Evolutionary conservation across 2,329 filamentous ascomycete species (phyloP).

Genomic region (Pyricularia sp.): DNA sequence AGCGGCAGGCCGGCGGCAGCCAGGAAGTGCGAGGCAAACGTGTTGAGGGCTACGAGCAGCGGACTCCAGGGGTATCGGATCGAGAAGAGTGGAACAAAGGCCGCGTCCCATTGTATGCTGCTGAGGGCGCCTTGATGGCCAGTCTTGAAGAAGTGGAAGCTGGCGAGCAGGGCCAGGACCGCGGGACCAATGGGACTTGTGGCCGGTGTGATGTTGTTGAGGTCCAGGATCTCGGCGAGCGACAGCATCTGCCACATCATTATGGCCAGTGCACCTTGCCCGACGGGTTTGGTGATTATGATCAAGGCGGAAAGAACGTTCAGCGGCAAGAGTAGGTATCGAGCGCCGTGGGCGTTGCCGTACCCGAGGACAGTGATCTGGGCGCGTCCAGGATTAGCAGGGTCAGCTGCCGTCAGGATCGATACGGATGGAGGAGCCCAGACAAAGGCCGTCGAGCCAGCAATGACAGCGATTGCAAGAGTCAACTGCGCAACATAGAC

Average conservation of each 20-base stretch:
- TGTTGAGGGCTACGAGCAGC: conserved; percentile 69
- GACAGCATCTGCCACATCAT: conserved; percentile 83
- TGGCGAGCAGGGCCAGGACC: conserved; percentile 75
- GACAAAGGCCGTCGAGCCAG: conserved; percentile 71
- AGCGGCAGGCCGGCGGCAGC: conserved; percentile 70
- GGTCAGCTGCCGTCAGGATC: conserved; percentile 42
- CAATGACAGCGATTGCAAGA: conserved; percentile 67
- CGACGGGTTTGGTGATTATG: conserved; percentile 88
- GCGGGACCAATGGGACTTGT: conserved; percentile 73
- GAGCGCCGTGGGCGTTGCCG: conserved; percentile 81
- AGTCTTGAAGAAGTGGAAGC: conserved; percentile 95
- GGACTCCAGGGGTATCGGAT: conserved; percentile 86
- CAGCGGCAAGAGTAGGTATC: conserved; percentile 72
- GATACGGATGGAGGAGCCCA: conserved; percentile 78
- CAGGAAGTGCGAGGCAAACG: conserved; percentile 78
- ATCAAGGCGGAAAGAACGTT: conserved; percentile 67
- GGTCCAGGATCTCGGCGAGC: conserved; percentile 50
- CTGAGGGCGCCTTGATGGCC: conserved; percentile 83
- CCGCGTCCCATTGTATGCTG: conserved; percentile 90
- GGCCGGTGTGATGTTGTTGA: conserved; percentile 34
- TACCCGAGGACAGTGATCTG: conserved; percentile 77
- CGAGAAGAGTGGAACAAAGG: conserved; percentile 75
- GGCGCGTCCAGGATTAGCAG: conserved; percentile 24
- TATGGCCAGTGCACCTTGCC: conserved; percentile 67
- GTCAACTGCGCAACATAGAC: conserved; percentile 69